These are phyloP conservation scores for Penicillium sumatraense DNA, from an alignment of 2,329 filamentous ascomycete genomes.

Conservation along the genomic window DNA sequence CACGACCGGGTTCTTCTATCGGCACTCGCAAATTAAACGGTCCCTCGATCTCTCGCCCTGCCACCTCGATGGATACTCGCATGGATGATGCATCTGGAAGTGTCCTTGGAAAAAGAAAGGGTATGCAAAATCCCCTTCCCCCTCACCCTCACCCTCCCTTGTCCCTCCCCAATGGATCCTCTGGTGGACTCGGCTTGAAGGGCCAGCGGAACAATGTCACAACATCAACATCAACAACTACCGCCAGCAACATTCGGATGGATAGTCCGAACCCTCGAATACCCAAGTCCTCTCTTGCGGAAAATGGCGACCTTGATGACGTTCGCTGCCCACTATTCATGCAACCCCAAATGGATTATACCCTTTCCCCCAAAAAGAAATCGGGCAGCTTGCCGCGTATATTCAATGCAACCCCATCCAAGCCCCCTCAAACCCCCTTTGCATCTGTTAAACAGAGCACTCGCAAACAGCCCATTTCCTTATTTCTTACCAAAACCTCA, in stretches of 20 bases:
- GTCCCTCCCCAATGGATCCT: conserved; percentile 17
- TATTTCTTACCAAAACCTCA: conserved; percentile 75
- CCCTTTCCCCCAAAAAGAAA: conserved; percentile 44
- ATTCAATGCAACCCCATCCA: conserved; percentile 26
- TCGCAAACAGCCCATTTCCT: conserved; percentile 38
- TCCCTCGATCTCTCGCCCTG: conserved; percentile 46
- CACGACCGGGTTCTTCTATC: conserved; percentile 59
- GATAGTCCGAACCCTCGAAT: no score
- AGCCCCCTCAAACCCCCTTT: conserved; percentile 35
- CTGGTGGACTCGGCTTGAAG: neutral
- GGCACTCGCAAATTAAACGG: conserved; percentile 55
- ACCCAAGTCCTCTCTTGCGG: neutral
- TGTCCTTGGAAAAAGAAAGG: conserved; percentile 54
- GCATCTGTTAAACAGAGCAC: conserved; percentile 19
- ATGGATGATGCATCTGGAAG: conserved; percentile 42
- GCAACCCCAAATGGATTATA: conserved; percentile 13
- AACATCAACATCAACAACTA: neutral
- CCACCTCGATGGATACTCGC: conserved; percentile 49
- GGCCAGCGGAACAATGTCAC: neutral
- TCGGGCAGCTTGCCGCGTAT: conserved; percentile 34
- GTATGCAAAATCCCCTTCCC: conserved; percentile 51
- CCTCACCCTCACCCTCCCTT: conserved; percentile 27
- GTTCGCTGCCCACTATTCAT: conserved; percentile 8
- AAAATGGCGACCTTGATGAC: neutral
- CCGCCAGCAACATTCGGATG: no score